phyloP scores from a whole-genome alignment of 305 asterid species.

The Fraxinus paxiana region DNA sequence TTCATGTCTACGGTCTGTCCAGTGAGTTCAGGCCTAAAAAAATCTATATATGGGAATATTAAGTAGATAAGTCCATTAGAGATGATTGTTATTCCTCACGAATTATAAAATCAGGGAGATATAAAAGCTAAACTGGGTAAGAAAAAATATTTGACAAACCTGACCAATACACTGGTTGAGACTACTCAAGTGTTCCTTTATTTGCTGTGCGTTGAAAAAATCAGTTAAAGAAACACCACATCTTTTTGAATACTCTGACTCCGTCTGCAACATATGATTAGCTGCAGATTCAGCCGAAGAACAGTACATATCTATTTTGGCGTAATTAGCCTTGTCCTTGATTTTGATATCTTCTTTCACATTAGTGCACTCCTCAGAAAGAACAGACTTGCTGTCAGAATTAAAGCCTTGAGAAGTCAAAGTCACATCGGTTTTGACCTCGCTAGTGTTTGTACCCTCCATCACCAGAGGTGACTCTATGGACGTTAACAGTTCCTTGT shows the following conservation, averaged over 20 bases:
- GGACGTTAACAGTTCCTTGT: constrained; percentile 16
- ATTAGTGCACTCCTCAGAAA: constrained; percentile 26
- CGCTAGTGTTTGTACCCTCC: constrained; percentile 20
- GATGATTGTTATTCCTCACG: not conserved
- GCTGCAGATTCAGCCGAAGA: constrained; percentile 20
- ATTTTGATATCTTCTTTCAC: constrained; percentile 27
- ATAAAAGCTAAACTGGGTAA: not conserved
- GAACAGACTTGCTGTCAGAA: constrained; percentile 26
- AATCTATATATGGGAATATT: not conserved
- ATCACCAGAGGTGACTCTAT: constrained; percentile 20
- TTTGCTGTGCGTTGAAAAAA: constrained; percentile 54
- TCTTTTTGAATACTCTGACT: constrained; percentile 32
- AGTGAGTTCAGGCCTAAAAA: not conserved
- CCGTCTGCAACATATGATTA: constrained; percentile 22
- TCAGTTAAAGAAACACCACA: constrained; percentile 55
- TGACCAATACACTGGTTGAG: constrained; percentile 35
- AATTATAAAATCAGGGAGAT: not conserved
- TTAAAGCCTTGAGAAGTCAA: constrained; percentile 25
- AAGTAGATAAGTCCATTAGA: not conserved
- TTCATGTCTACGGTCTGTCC: not conserved
- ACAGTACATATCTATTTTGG: constrained; percentile 22
- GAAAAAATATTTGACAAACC: constrained; percentile 38
- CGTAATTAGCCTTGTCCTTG: constrained; percentile 18
- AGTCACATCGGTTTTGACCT: constrained; percentile 22
- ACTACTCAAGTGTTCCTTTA: constrained; percentile 51